These are phyloP conservation scores for Cystofilobasidium capitatum DNA, from an alignment of 768 basidiomycete species.

Conservation along the genomic window DNA sequence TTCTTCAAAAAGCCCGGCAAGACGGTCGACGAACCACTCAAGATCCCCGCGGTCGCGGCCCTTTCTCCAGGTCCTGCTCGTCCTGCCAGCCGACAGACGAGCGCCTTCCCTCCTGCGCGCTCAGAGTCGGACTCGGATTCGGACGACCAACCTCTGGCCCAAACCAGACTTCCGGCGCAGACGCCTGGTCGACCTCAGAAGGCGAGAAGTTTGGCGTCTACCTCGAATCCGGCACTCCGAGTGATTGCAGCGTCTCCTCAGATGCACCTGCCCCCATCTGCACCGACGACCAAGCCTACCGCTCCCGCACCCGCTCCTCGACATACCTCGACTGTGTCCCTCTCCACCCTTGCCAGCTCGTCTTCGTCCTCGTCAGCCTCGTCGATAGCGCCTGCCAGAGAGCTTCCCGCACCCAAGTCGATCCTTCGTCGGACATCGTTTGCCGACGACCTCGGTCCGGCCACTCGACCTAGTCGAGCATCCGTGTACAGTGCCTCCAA, in stretches of 20 bases:
- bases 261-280: background rate
- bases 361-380: background rate
- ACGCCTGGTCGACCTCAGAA: background rate
- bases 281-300: background rate
- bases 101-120: background rate
- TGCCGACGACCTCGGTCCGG: background rate
- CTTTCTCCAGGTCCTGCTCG: background rate
- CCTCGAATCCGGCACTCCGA: background rate
- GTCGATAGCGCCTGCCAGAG: background rate
- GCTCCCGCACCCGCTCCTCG: background rate
- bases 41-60: conserved; percentile 1
- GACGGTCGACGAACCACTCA: conserved; percentile 9
- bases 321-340: background rate
- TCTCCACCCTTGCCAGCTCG: conserved; percentile 12
- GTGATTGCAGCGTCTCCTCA: background rate
- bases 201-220: background rate
- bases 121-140: background rate
- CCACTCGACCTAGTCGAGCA: background rate
- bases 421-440: conserved; percentile 11
- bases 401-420: conserved; percentile 1
- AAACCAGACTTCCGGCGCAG: background rate
- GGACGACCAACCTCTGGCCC: background rate
- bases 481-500: background rate
- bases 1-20: background rate
- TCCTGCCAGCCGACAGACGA: background rate